A percentile compares a stretch with the other conserved stretches of the same genome.
Evolutionary conservation across 768 basidiomycete species (phyloP).

Genomic region (Chalciporus piperatus): DNA sequence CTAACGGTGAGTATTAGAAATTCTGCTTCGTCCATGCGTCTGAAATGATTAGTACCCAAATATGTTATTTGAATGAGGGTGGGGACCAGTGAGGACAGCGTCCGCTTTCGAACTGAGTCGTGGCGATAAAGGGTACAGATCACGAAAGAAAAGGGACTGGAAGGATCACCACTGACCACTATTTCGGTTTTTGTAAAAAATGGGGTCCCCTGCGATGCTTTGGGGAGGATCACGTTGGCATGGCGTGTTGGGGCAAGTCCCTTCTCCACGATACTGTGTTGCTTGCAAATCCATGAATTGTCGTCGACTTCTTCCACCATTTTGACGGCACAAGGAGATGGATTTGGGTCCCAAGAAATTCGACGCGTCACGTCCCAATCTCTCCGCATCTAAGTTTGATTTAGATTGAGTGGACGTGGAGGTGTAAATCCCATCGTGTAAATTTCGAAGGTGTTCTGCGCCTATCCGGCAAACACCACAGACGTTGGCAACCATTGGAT

Average conservation of each 20-base stretch:
- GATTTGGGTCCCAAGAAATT: not conserved
- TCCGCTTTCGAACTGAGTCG: not conserved
- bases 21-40: not conserved
- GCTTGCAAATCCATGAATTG: not conserved
- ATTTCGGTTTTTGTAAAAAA: not conserved
- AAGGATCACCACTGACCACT: not conserved
- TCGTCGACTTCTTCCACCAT: not conserved
- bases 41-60: not conserved
- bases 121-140: not conserved
- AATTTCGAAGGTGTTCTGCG: no score
- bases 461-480: not conserved
- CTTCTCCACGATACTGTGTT: not conserved
- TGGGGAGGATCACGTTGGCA: not conserved
- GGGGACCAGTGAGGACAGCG: not conserved
- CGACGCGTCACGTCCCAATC: not conserved
- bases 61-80: not conserved
- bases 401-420: not conserved
- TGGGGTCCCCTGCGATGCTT: not conserved
- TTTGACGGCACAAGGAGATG: not conserved
- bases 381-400: not conserved
- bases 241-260: not conserved
- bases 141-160: not conserved
- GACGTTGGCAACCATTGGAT: not conserved
- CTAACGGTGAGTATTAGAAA: not conserved
- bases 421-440: no score